Evolutionary conservation across 805 yeast genomes (phyloP).

Genomic region (Myxozyma sirexii): DNA sequence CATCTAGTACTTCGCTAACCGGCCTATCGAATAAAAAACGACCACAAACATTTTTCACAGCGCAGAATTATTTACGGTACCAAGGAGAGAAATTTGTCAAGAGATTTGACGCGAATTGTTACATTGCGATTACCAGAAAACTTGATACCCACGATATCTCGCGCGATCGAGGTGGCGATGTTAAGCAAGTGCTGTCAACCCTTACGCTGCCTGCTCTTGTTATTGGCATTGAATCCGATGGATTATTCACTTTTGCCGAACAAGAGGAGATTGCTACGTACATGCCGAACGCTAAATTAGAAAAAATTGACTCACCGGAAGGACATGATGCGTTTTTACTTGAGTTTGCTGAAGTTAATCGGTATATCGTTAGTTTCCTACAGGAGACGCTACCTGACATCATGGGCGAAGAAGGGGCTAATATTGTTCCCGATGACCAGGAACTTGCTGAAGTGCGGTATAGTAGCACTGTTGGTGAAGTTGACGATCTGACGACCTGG

Average conservation of each 20-base stretch:
- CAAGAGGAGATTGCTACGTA: constrained; percentile 79
- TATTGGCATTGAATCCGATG: constrained; percentile 90
- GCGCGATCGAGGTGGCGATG: constrained; percentile 62
- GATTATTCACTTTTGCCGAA: constrained; percentile 87
- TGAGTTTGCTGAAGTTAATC: constrained; percentile 82
- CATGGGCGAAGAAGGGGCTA: constrained; percentile 52
- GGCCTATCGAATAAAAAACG: constrained; percentile 19
- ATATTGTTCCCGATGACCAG: constrained; percentile 37
- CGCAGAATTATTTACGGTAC: constrained; percentile 91
- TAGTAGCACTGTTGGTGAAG: constrained; percentile 82
- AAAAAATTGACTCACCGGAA: constrained; percentile 83
- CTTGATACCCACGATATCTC: constrained; percentile 94
- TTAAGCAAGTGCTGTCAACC: constrained; percentile 57
- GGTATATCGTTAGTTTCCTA: constrained; percentile 68
- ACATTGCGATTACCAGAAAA: constrained; percentile 89
- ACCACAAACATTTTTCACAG: constrained; percentile 74
- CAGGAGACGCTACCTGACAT: constrained; percentile 58
- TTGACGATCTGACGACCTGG: constrained; percentile 89
- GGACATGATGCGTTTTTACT: constrained; percentile 97
- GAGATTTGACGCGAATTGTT: constrained; percentile 95
- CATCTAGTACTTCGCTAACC: constrained; percentile 34
- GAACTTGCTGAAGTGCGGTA: constrained; percentile 53
- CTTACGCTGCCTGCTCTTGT: constrained; percentile 76
- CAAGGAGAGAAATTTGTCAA: constrained; percentile 89
- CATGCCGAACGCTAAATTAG: constrained; percentile 68